Evolutionary conservation across 2,329 filamentous ascomycete genomes (phyloP).

Genomic region (Trichoderma cornu-damae): DNA sequence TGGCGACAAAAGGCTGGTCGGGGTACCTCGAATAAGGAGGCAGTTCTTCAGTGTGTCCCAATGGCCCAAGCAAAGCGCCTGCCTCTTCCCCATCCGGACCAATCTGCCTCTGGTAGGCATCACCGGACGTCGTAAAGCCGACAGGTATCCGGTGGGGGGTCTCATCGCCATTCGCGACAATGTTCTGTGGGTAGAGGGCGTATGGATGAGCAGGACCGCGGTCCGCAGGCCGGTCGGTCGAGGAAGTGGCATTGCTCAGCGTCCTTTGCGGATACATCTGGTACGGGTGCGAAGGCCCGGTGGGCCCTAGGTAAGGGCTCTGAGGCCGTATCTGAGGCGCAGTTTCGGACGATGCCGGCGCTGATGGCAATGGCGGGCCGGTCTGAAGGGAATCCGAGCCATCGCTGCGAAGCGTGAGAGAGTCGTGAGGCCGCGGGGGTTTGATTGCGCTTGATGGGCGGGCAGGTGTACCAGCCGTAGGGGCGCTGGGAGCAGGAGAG

Average conservation of each 20-base stretch:
- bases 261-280: conserved; percentile 73
- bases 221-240: conserved; percentile 47
- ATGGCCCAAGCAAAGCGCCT: conserved; percentile 80
- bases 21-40: conserved; percentile 90
- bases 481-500: conserved; percentile 21
- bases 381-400: conserved; percentile 33
- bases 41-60: conserved; percentile 85
- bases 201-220: conserved; percentile 76
- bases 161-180: conserved; percentile 50
- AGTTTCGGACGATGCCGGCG: conserved; percentile 32
- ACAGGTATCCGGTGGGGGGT: conserved; percentile 52
- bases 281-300: conserved; percentile 77
- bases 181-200: conserved; percentile 77
- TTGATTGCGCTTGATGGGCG: conserved; percentile 55
- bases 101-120: conserved; percentile 64
- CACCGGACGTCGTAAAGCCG: conserved; percentile 66
- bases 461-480: conserved; percentile 25
- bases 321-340: conserved; percentile 43
- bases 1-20: conserved; percentile 62
- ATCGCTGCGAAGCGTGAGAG: conserved; percentile 49
- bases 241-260: conserved; percentile 66
- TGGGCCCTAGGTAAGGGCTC: conserved; percentile 64
- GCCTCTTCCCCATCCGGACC: conserved; percentile 79
- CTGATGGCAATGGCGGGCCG: conserved; percentile 7
- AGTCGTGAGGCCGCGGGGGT: conserved; percentile 44